Evolutionary conservation across 768 basidiomycete genomes (phyloP), one percentile per base, ranked within the genome.

Genomic region (Collybia sp.): DNA sequence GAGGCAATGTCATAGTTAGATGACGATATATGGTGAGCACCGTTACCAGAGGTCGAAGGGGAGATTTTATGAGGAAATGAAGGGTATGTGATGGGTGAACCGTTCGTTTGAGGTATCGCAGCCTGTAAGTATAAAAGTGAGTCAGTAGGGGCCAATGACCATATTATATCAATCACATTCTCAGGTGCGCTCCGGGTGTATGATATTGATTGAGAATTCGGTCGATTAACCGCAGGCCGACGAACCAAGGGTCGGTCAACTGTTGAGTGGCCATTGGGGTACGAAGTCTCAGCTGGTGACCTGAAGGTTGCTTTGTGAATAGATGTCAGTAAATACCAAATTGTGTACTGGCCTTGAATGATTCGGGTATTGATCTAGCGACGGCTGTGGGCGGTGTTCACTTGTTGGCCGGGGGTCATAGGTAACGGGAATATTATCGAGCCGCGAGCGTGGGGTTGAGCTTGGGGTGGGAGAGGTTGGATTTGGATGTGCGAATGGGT

Each of bases 1-100:
- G 86, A 76, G 0, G 87, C 70, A 25, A 79, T 75, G 46, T 65
- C 67, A 53, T 75, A 74, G 40, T 72, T 50, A 9, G 70, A 64
- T 15, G 73, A 57, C 47, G 74, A 66, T 1, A 46, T 46, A 48
- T 41, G 51, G 13, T 53, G 35, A 30, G 60, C 51, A 12, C 51
- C 53, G 42, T 56, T 44, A 31, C 60, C 63, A 43, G 69, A 60
- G 40, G 58, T 46, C 49, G 72, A 54, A 5, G 75, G 62, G 40
- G 72, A 60, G 42, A 66, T 54, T 39, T 64, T 63, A 9, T 63
- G 67, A n/a, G 69, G 44, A 50, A 76, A 70, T 59, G 68, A 62
- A 31, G 77, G 77, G 68, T 81, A 79, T 71, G 72, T 69, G 30
- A 55, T 51, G 41, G 46, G 25, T 19, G 55, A 37, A 32, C 48